Base-by-base conservation (phyloP, 805 yeast species). In the Pichia rugopelliculosa region DNA sequence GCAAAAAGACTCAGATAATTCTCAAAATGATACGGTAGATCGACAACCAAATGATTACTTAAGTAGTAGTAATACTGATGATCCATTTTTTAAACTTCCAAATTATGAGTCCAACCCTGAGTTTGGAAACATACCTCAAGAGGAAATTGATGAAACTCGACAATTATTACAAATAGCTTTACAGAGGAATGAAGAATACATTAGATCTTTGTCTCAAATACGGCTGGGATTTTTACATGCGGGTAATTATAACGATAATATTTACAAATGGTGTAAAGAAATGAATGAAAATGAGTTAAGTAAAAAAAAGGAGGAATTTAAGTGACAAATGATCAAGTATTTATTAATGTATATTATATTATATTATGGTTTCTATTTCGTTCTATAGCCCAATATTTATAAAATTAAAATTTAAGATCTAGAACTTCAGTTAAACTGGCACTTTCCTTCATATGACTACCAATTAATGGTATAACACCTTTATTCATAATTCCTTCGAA, bases 111-210 rank as follows among this genome's bases (percentile, higher is more conserved):
- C 54, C 44, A 79, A 80, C 58, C 71, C 74, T 24, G 68, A 78
- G 53, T 74, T 69, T 48, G 83, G 82, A 11, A 42, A 60, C 0
- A 60, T 75, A n/a, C 60, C 69, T 3, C 66, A 71, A 0, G 83
- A 77, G 36, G 75, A 73, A 30, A 84, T 87, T 5, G 86, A 82
- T 54, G 84, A 81, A 42, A 72, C 86, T 1, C 70, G 91, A 52
- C 90, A 84, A 57, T 73, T 80, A 62, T 80, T 78, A 45, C 96
- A 76, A 70, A 88, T 83, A 40, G 84, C 84, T 0, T 70, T 88
- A 40, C 96, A 90, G 64, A 79, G 91, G 52, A 78, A 82, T 49
- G 89, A 87, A 59, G 98, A 93, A 64, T 91, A 84, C 61, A 82
- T 89, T 44, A 75, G 91, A 57, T 85, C 89, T 51, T 69, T 93